Percentiles rank a stretch among this genome's conserved stretches.
Conservation (phyloP, 305 asterid species). For the Plantago lanceolata region DNA sequence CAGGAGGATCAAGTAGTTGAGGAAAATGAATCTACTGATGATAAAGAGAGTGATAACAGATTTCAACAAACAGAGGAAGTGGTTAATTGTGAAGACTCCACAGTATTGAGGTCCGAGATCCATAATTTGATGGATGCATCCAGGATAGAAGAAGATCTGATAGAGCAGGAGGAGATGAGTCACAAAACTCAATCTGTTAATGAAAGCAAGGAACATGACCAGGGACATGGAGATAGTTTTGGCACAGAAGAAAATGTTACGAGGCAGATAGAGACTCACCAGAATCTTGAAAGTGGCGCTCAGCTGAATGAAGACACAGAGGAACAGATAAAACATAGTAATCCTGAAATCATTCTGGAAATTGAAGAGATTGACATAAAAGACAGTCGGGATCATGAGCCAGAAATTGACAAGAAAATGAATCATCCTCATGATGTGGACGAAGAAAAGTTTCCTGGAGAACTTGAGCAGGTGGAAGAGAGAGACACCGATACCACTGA, state of each 20-base stretch:
- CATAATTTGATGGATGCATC: constrained; percentile 25
- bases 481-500: constrained; percentile 26
- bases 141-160: constrained; percentile 24
- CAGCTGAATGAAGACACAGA: constrained; percentile 27
- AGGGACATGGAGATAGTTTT: constrained; percentile 23
- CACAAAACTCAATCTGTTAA: constrained; percentile 24
- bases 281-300: constrained; percentile 31
- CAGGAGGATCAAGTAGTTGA: constrained; percentile 28
- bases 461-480: constrained; percentile 24
- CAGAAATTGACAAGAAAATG: constrained; percentile 26
- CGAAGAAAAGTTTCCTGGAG: constrained; percentile 29
- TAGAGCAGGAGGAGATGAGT: constrained; percentile 25
- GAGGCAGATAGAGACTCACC: constrained; percentile 30
- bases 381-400: constrained; percentile 28
- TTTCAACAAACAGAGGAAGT: constrained; percentile 24
- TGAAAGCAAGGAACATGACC: constrained; percentile 29
- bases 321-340: constrained; percentile 22
- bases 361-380: constrained; percentile 24
- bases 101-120: constrained; percentile 27
- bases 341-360: constrained; percentile 27
- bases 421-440: constrained; percentile 29
- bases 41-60: constrained; percentile 26
- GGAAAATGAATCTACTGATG: constrained; percentile 26
- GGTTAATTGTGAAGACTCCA: constrained; percentile 21
- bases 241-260: constrained; percentile 37